Evolutionary conservation across 257 asterid genomes (phyloP).

Genomic region (Nemophila menziesii): DNA sequence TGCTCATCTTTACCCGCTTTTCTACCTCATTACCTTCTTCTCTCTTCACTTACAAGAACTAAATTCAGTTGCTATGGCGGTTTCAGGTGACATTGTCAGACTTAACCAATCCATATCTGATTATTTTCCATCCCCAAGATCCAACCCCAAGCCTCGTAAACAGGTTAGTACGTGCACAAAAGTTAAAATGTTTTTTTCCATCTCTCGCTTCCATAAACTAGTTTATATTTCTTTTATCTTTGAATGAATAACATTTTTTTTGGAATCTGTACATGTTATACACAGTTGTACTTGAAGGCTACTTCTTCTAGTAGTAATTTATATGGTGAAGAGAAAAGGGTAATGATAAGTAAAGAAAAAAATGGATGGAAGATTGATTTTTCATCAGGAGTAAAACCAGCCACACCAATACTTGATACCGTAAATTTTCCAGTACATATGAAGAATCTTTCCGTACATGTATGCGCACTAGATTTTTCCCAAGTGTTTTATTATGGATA

Average conservation of each 20-base stretch:
- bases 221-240: no score
- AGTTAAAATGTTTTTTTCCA: no score
- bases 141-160: conserved; percentile 17
- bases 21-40: conserved; percentile 2
- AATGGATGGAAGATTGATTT: conserved; percentile 48
- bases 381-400: conserved; percentile 39
- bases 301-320: conserved; percentile 22
- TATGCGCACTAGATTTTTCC: conserved; percentile 6
- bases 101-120: conserved; percentile 22
- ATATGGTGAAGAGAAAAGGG: conserved; percentile 22
- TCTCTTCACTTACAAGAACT: not conserved
- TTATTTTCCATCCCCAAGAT: conserved; percentile 16
- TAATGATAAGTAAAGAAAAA: conserved; percentile 26
- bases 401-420: conserved; percentile 62
- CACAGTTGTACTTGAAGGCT: conserved; percentile 40
- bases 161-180: conserved; percentile 20
- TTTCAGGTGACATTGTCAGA: conserved; percentile 27
- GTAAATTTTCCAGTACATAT: conserved; percentile 54
- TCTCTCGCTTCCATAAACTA: no score
- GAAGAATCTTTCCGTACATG: conserved; percentile 56
- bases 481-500: not conserved
- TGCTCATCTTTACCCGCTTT: not conserved
- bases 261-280: no score
- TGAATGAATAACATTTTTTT: no score
- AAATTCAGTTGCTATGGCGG: conserved; percentile 31